Evolutionary conservation across 257 asterid species (phyloP).

Genomic region (Misopates orontium): DNA sequence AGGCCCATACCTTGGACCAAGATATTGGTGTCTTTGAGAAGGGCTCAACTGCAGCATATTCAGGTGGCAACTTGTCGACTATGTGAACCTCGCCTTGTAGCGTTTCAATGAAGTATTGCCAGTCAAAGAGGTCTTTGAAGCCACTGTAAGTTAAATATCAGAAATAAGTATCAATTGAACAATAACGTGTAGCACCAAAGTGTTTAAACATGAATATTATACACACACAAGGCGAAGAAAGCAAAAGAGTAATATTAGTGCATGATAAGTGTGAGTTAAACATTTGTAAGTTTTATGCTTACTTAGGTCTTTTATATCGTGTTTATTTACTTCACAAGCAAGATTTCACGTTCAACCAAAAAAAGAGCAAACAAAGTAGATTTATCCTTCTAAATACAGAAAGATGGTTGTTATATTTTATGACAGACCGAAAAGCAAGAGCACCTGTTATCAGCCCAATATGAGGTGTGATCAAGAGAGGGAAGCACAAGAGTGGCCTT

Average conservation of each 20-base stretch:
- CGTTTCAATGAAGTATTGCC: slow-evolving; percentile 85
- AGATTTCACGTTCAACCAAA: background rate
- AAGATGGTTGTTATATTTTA: slow-evolving; percentile 6
- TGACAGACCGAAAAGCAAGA: slow-evolving; percentile 20
- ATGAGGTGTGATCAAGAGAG: slow-evolving; percentile 91
- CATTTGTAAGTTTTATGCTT: background rate
- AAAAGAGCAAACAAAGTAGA: background rate
- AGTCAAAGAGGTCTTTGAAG: slow-evolving; percentile 91
- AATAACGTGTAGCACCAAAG: slow-evolving; percentile 3
- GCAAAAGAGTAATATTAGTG: background rate
- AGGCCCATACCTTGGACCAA: slow-evolving; percentile 85
- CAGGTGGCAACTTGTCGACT: slow-evolving; percentile 77
- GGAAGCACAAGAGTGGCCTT: slow-evolving; percentile 96
- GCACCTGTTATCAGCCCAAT: slow-evolving; percentile 97
- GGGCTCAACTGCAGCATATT: slow-evolving; percentile 76
- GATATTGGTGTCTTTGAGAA: slow-evolving; percentile 87
- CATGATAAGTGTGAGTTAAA: too few species aligned
- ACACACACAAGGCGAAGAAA: too few species aligned
- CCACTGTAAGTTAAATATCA: slow-evolving; percentile 57
- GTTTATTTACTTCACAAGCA: background rate
- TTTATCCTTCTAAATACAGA: slow-evolving; percentile 2
- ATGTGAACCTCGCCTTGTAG: slow-evolving; percentile 79
- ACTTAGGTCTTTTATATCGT: background rate
- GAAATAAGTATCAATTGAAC: slow-evolving; percentile 12
- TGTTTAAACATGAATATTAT: slow-evolving; percentile 15